These are phyloP conservation scores for Sordariomycetes sp. DNA, from an alignment of 2,329 filamentous ascomycete species.

Conservation along the genomic window DNA sequence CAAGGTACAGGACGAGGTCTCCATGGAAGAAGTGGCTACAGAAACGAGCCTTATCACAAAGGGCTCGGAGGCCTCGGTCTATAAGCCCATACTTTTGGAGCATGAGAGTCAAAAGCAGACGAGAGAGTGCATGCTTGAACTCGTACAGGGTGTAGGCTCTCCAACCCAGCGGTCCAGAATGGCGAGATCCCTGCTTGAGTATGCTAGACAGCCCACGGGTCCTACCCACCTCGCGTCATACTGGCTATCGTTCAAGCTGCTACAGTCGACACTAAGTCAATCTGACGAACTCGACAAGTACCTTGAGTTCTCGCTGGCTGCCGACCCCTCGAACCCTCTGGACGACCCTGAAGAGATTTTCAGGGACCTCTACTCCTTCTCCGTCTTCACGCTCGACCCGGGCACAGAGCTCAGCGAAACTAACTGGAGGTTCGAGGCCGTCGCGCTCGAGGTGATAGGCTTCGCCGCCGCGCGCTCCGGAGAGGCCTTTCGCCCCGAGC, in stretches of 20 bases:
- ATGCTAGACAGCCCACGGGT: slow-evolving; percentile 42
- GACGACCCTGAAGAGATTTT: slow-evolving; percentile 33
- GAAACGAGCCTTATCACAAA: neutral
- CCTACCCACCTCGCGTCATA: slow-evolving; percentile 54
- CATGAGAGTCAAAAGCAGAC: slow-evolving; percentile 55
- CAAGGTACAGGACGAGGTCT: neutral
- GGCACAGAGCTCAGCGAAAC: slow-evolving; percentile 30
- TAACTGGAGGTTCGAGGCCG: slow-evolving; percentile 63
- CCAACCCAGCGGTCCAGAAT: slow-evolving; percentile 47
- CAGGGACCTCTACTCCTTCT: slow-evolving; percentile 57
- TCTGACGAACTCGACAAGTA: slow-evolving; percentile 51
- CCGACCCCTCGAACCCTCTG: slow-evolving; percentile 1
- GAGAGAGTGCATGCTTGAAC: slow-evolving; percentile 38
- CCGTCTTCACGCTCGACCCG: slow-evolving; percentile 46
- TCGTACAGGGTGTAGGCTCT: slow-evolving; percentile 42
- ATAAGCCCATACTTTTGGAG: slow-evolving; percentile 47
- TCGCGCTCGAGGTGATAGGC: slow-evolving; percentile 70
- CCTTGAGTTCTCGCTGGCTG: slow-evolving; percentile 31
- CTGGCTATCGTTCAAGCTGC: slow-evolving; percentile 66
- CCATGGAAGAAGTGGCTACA: neutral
- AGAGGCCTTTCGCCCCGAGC: slow-evolving; percentile 62
- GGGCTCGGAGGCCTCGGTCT: slow-evolving; percentile 17
- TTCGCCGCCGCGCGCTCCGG: slow-evolving; percentile 58
- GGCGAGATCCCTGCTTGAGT: slow-evolving; percentile 51
- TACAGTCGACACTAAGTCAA: slow-evolving; percentile 41